These are phyloP conservation scores for Dothistroma septosporum DNA, from an alignment of 2,329 filamentous ascomycete genomes.

Conservation along the genomic window DNA sequence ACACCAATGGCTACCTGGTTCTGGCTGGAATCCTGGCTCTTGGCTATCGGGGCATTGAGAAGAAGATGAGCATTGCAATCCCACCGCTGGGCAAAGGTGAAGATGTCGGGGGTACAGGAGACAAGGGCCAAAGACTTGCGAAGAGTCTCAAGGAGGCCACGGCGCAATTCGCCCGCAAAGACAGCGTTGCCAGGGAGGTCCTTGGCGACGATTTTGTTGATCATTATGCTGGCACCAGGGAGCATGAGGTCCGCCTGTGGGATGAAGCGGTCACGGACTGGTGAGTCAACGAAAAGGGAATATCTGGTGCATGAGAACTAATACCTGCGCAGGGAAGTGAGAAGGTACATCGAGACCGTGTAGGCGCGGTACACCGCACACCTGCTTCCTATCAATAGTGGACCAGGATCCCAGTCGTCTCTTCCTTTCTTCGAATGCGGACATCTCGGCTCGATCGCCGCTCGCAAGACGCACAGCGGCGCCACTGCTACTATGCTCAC, in stretches of 20 bases:
- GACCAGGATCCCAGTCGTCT: background rate
- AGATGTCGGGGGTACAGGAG: slow-evolving; percentile 67
- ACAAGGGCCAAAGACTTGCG: slow-evolving; percentile 73
- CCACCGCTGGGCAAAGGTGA: slow-evolving; percentile 82
- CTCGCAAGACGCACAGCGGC: background rate
- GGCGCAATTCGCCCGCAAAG: slow-evolving; percentile 67
- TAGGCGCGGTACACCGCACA: slow-evolving; percentile 12
- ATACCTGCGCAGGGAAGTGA: slow-evolving; percentile 33
- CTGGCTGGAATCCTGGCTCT: slow-evolving; percentile 81
- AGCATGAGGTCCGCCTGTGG: slow-evolving; percentile 87
- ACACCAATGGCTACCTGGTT: slow-evolving; percentile 84
- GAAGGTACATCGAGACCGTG: slow-evolving; percentile 39
- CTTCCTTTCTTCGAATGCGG: background rate
- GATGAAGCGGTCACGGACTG: slow-evolving; percentile 97
- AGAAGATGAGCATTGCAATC: slow-evolving; percentile 78
- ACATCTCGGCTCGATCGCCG: background rate
- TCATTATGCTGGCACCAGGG: slow-evolving; percentile 85
- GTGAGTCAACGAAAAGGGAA: slow-evolving; percentile 51
- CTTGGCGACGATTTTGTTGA: slow-evolving; percentile 95
- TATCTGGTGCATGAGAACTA: slow-evolving; percentile 6
- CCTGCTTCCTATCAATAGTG: background rate
- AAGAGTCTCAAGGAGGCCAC: slow-evolving; percentile 84
- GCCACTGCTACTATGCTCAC: background rate
- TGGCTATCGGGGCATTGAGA: slow-evolving; percentile 87
- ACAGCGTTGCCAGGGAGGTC: slow-evolving; percentile 85